Evolutionary conservation across 371 early-diverging fungal species (phyloP).

Genomic region (Choanephora cucurbitarum): DNA sequence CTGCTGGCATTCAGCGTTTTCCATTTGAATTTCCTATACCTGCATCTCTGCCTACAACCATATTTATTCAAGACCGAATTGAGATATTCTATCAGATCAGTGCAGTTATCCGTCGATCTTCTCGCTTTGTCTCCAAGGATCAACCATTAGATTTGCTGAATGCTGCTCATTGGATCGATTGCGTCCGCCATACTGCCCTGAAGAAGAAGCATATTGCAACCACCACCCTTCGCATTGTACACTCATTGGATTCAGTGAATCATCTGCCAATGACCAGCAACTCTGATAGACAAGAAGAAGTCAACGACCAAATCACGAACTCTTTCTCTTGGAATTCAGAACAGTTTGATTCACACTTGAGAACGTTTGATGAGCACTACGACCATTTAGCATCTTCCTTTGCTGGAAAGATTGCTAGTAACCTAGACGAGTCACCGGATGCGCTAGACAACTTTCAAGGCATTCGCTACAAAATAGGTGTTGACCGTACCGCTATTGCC

Average conservation of each 20-base stretch:
- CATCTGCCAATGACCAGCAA: neutral
- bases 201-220: slow-evolving; percentile 18
- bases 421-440: slow-evolving; percentile 10
- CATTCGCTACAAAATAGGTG: slow-evolving; percentile 32
- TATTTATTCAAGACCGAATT: slow-evolving; percentile 33
- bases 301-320: neutral
- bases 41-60: slow-evolving; percentile 33
- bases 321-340: slow-evolving; percentile 19
- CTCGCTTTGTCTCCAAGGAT: neutral
- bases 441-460: slow-evolving; percentile 18
- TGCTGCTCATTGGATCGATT: slow-evolving; percentile 13
- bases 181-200: slow-evolving; percentile 6
- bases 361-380: slow-evolving; percentile 40
- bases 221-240: slow-evolving; percentile 26
- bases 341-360: slow-evolving; percentile 14
- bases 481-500: slow-evolving; percentile 46
- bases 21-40: slow-evolving; percentile 51
- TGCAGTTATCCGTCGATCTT: slow-evolving; percentile 25
- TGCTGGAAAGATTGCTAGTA: slow-evolving; percentile 31
- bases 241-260: slow-evolving; percentile 19
- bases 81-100: slow-evolving; percentile 41
- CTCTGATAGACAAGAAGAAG: neutral
- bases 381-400: slow-evolving; percentile 36
- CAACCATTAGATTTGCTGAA: neutral
- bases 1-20: slow-evolving; percentile 44